Evolutionary conservation across 768 basidiomycete genomes (phyloP), one percentile per base, ranked within the genome.

Genomic region (Melanogaster broomeanus): DNA sequence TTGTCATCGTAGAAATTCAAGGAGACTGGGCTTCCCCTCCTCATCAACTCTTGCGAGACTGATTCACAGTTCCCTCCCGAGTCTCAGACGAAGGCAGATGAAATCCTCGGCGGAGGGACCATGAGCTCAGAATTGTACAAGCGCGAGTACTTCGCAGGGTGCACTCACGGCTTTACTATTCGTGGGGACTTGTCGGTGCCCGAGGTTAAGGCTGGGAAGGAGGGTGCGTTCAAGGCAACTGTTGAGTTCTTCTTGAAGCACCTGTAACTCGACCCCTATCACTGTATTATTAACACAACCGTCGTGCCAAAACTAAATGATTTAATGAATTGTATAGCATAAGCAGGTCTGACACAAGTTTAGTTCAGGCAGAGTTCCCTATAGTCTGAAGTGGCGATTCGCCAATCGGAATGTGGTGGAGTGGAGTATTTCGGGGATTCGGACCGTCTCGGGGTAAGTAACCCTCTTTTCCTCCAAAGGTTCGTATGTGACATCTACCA

Each of bases 31-130:
- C 75, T 75, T 1, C 84, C 87, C 19, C 73, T 88, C 24, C 75
- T 90, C 34, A 83, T 88, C 69, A 87, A 87, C 73, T 81, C 79
- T 38, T 87, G 86, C 68, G 73, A 77, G 24, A 37, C 62, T 25
- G 84, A 87, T 63, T 2, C 31, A 5, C 65, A 67, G 60, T 88
- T 86, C 75, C 79, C 82, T 6, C 41, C 34, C 1, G 77, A 78
- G 35, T 45, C 72, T 4, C 75, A 78, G 48, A 65, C 61, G 1
- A 53, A 71, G 44, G 81, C 82, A 2, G 82, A 84, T 47, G 60
- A 70, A 43, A 71, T 86, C 35, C 62, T 87, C 12, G 79, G 74
- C 0, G 77, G 69, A 6, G 69, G 69, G 16, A 72, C 72, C 0
- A 74, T 76, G 43, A 78, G 74, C 52, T 71, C 69, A 2, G 74